phyloP scores from a whole-genome alignment of 116 monocot genomes.

The Phalaenopsis hybrid region DNA sequence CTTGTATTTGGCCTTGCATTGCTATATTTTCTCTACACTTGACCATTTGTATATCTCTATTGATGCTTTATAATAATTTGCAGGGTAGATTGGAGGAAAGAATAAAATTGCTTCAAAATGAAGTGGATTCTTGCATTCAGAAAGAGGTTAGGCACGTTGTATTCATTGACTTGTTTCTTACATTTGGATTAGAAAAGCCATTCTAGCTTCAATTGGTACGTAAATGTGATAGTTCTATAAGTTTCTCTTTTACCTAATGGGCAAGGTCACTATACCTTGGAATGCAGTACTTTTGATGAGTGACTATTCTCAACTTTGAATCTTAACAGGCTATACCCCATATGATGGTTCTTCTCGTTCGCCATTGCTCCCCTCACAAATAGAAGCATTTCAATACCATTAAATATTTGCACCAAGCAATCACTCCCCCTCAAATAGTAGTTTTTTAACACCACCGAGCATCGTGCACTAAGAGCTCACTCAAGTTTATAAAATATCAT shows the following conservation, averaged over 20 bases:
- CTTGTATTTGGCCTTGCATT: slow-evolving; percentile 1
- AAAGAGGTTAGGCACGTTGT: slow-evolving; percentile 8
- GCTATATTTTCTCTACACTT: background rate
- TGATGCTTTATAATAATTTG: background rate
- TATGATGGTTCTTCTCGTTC: no score
- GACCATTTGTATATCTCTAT: background rate
- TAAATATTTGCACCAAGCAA: no score
- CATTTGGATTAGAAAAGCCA: background rate
- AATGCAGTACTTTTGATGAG: background rate
- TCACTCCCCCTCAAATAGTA: no score
- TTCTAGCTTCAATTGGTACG: background rate
- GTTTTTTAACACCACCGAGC: no score
- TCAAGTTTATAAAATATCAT: no score
- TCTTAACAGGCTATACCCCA: background rate
- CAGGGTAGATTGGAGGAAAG: slow-evolving; percentile 20
- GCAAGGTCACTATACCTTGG: no score
- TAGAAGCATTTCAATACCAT: no score
- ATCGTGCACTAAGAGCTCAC: no score
- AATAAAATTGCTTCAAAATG: slow-evolving; percentile 16
- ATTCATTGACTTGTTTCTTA: background rate
- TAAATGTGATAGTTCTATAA: background rate
- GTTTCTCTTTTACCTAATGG: background rate
- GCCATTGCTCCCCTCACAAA: no score
- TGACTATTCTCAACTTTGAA: background rate
- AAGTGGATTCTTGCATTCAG: slow-evolving; percentile 15